phyloP scores from a whole-genome alignment of 1,284 basidiomycete species.

The Ceratobasidium sp. region DNA sequence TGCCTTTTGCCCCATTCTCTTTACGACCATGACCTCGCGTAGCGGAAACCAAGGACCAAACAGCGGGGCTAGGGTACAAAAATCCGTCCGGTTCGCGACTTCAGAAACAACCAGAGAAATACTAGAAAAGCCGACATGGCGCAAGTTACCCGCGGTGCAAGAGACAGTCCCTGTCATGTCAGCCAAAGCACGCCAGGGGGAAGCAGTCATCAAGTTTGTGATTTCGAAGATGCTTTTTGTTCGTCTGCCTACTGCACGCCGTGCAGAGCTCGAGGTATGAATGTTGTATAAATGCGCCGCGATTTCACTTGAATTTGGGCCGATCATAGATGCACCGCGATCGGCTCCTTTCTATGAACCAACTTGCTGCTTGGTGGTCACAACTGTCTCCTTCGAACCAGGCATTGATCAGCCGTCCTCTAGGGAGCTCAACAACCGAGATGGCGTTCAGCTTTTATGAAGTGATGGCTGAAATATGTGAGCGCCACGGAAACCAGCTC shows the following conservation, averaged over 20 bases:
- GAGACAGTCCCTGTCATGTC: background rate
- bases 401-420: background rate
- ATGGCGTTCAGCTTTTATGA: slow-evolving; percentile 31
- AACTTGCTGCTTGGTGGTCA: slow-evolving; percentile 32
- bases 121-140: slow-evolving; percentile 29
- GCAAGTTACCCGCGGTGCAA: slow-evolving; percentile 2
- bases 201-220: slow-evolving; percentile 17
- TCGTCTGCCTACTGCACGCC: slow-evolving; percentile 24
- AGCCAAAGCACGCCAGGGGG: slow-evolving; percentile 1
- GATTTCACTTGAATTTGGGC: background rate
- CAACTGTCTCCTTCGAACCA: slow-evolving; percentile 3
- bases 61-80: background rate
- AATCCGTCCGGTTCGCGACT: slow-evolving; percentile 24
- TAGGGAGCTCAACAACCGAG: background rate
- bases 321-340: background rate
- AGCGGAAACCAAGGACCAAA: background rate
- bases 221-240: slow-evolving; percentile 34
- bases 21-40: slow-evolving; percentile 22
- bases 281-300: background rate
- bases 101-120: background rate
- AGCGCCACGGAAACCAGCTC: slow-evolving; percentile 11
- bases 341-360: slow-evolving; percentile 18
- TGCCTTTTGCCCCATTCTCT: background rate
- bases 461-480: slow-evolving; percentile 19
- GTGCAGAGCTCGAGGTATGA: slow-evolving; percentile 24